These are phyloP conservation scores for Stentor roeselii DNA, from an alignment of 73 alveolate genomes.

Conservation along the genomic window DNA sequence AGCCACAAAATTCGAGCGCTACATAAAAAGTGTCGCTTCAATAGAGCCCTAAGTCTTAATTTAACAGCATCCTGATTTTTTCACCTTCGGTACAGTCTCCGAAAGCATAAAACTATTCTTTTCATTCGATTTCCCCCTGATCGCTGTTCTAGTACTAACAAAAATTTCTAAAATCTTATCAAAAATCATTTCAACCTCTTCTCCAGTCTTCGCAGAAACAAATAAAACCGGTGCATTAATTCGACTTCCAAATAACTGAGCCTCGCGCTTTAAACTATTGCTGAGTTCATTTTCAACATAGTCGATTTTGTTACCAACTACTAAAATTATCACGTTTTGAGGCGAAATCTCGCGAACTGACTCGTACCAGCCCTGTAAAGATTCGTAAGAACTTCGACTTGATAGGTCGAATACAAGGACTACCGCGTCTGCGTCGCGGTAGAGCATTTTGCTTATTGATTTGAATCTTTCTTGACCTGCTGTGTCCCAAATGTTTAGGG, in stretches of 20 bases:
- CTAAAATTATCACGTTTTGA: no score
- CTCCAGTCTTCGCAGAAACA: slow-evolving; percentile 4
- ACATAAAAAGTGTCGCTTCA: neutral
- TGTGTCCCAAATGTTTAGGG: neutral
- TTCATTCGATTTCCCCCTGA: no score
- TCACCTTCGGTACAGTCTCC: neutral
- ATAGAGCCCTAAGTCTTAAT: neutral
- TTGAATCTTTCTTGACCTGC: slow-evolving; percentile 1
- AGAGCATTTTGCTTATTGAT: neutral
- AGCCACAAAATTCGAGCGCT: neutral
- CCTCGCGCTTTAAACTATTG: neutral
- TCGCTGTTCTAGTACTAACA: no score
- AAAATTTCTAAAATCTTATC: no score
- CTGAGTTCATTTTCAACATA: neutral
- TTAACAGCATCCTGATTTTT: neutral
- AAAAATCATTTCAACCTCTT: neutral
- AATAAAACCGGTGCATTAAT: neutral
- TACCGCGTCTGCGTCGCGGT: neutral
- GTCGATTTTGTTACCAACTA: neutral
- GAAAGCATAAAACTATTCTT: neutral
- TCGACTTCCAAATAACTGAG: neutral
- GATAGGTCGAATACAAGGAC: neutral
- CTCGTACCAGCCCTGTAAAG: neutral
- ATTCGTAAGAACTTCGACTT: neutral
- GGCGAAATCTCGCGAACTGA: neutral